These are phyloP conservation scores for Ascobolus immersus DNA, from an alignment of 495 filamentous ascomycete species.

Conservation along the genomic window DNA sequence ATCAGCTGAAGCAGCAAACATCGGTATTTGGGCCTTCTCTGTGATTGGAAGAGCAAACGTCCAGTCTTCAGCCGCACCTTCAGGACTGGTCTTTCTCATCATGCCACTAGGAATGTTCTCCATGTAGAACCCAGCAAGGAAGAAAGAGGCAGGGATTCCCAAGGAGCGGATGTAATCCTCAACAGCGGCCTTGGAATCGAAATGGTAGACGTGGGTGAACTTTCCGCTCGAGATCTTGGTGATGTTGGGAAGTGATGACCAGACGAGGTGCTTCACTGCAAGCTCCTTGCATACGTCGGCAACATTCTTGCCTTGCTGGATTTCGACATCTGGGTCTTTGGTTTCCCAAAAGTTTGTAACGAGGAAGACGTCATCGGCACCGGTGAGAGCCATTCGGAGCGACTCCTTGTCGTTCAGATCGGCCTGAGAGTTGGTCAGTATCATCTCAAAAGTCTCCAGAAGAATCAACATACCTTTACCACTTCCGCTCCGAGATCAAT, in stretches of 20 bases:
- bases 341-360: constrained; percentile 30
- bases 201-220: constrained; percentile 30
- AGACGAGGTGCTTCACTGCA: constrained; percentile 28
- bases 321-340: constrained; percentile 23
- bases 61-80: no score
- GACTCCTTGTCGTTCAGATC: constrained; percentile 25
- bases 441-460: no score
- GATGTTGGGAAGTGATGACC: constrained; percentile 19
- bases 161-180: constrained; percentile 28
- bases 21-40: no score
- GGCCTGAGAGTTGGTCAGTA: constrained; percentile 13
- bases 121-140: constrained; percentile 35
- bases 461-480: constrained; percentile 26
- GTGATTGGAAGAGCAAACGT: no score
- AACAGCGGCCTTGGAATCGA: constrained; percentile 34
- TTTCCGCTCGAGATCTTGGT: constrained; percentile 21
- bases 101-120: no score
- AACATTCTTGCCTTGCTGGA: constrained; percentile 31
- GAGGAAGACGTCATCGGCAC: constrained; percentile 26
- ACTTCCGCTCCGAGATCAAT: constrained; percentile 14
- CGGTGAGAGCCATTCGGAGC: constrained; percentile 24
- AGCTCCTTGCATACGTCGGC: constrained; percentile 25
- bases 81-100: no score
- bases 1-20: no score
- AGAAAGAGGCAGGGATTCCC: constrained; percentile 26